These are phyloP conservation scores for Monosporozyma yasuniensis DNA, from an alignment of 805 yeast species.

Conservation along the genomic window DNA sequence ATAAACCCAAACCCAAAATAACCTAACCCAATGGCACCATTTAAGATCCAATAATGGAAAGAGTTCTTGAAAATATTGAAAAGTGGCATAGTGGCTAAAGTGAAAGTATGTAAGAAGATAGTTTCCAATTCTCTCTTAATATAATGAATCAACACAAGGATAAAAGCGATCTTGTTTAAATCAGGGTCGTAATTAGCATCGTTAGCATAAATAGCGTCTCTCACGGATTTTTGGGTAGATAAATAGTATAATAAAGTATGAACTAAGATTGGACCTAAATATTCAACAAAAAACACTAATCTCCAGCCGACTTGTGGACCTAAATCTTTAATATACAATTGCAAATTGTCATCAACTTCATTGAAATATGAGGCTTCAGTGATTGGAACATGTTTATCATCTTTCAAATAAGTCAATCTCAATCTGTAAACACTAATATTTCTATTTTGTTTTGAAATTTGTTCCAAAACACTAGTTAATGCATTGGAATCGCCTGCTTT, in stretches of 20 bases:
- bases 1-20: slow-evolving; percentile 45
- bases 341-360: slow-evolving; percentile 31
- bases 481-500: slow-evolving; percentile 30
- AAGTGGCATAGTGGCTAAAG: slow-evolving; percentile 87
- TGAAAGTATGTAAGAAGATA: slow-evolving; percentile 71
- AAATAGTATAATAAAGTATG: slow-evolving; percentile 59
- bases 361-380: slow-evolving; percentile 15
- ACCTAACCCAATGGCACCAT: slow-evolving; percentile 50
- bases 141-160: slow-evolving; percentile 63
- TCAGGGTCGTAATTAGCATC: slow-evolving; percentile 13
- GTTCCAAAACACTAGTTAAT: slow-evolving; percentile 36
- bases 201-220: not conserved
- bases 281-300: slow-evolving; percentile 81
- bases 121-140: slow-evolving; percentile 86
- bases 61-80: slow-evolving; percentile 82
- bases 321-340: slow-evolving; percentile 68
- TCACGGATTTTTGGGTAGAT: slow-evolving; percentile 9
- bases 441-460: slow-evolving; percentile 38
- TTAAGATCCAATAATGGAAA: slow-evolving; percentile 85
- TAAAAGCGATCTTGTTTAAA: slow-evolving; percentile 28
- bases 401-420: slow-evolving; percentile 40
- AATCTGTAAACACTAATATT: slow-evolving; percentile 41
- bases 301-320: slow-evolving; percentile 93
- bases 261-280: slow-evolving; percentile 78
- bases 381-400: slow-evolving; percentile 28